Conservation (phyloP, 139 green algal species). For the Limnomonas spitsbergensis region DNA sequence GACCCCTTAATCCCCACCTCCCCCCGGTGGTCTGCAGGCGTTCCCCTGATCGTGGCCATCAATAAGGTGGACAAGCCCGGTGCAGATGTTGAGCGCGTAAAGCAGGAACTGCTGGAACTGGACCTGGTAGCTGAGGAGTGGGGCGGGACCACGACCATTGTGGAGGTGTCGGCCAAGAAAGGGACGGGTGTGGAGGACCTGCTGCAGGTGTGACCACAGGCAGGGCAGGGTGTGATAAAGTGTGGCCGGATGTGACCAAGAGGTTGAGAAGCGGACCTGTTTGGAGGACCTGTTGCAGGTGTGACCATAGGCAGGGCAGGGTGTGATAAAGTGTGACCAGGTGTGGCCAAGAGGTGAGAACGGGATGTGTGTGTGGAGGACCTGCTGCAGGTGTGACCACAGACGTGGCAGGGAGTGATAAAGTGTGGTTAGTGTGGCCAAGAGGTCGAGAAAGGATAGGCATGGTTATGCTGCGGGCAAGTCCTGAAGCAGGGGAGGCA, state of each 20-base stretch:
- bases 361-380: slow-evolving; percentile 40
- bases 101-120: slow-evolving; percentile 78
- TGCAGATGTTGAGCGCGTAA: slow-evolving; percentile 84
- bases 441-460: slow-evolving; percentile 78
- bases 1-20: no score
- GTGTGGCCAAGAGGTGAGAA: no score
- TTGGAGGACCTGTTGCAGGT: slow-evolving; percentile 33
- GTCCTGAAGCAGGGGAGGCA: not conserved
- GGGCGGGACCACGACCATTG: slow-evolving; percentile 87
- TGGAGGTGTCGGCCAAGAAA: slow-evolving; percentile 87
- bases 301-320: not conserved
- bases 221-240: no score
- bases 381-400: slow-evolving; percentile 25
- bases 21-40: slow-evolving; percentile 58
- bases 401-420: no score
- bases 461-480: slow-evolving; percentile 29
- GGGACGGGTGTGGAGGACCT: slow-evolving; percentile 40
- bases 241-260: no score
- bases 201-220: slow-evolving; percentile 22
- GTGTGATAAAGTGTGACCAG: no score
- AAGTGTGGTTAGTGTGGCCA: no score
- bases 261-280: slow-evolving; percentile 74
- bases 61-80: slow-evolving; percentile 95
- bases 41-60: slow-evolving; percentile 86
- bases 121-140: slow-evolving; percentile 94